A percentile compares a stretch with the other conserved stretches of the same genome.
These are phyloP conservation scores for Sphenostylis stenocarpa DNA, from an alignment of 306 rosid genomes.

Conservation along the genomic window DNA sequence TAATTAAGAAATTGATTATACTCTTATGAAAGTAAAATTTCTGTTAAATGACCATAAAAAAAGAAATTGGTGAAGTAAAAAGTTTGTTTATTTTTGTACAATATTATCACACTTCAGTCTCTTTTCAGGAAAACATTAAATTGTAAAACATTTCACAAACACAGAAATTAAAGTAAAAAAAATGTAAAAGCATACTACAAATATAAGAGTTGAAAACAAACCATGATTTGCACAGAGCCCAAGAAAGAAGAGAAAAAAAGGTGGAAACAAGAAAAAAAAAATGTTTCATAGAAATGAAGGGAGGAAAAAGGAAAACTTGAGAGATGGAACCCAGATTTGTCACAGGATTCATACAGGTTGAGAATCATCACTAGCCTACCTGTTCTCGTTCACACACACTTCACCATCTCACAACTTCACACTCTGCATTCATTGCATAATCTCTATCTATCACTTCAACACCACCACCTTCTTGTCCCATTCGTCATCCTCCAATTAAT, in stretches of 20 bases:
- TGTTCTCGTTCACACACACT: background rate
- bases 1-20: background rate
- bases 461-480: background rate
- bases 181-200: too few species aligned
- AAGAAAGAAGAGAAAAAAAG: background rate
- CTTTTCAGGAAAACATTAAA: background rate
- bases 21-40: background rate
- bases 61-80: background rate
- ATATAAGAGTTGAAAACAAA: background rate
- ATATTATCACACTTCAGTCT: background rate
- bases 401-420: background rate
- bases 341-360: background rate
- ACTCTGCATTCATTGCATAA: slow-evolving; percentile 14
- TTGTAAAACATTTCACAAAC: too few species aligned
- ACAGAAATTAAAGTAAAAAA: background rate
- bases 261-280: background rate
- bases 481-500: background rate
- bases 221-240: background rate
- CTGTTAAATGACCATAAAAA: background rate
- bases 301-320: background rate
- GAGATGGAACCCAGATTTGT: slow-evolving; percentile 11
- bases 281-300: background rate
- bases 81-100: background rate
- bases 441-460: background rate
- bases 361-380: slow-evolving; percentile 17